Evolutionary conservation across 768 basidiomycete species (phyloP).

Genomic region (Zangia roseola): DNA sequence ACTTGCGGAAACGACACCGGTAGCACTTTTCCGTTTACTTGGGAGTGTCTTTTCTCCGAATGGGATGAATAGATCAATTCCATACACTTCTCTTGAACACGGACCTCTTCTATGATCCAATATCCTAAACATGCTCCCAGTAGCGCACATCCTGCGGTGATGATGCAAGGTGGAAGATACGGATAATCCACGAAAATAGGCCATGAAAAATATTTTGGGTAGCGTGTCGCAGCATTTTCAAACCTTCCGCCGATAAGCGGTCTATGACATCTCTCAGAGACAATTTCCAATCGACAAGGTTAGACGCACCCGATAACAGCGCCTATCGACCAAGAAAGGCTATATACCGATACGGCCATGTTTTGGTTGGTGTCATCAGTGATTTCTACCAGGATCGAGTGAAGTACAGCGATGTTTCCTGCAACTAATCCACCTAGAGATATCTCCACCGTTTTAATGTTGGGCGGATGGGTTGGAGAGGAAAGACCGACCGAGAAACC

Average conservation of each 20-base stretch:
- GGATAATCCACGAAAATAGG: constrained; percentile 6
- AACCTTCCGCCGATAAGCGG: constrained; percentile 9
- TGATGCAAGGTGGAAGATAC: constrained; percentile 5
- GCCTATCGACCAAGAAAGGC: constrained; percentile 7
- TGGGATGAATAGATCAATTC: neutral
- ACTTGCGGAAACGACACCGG: neutral
- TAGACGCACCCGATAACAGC: constrained; percentile 1
- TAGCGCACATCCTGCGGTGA: constrained; percentile 1
- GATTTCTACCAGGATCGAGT: constrained; percentile 10
- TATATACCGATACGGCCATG: constrained; percentile 12
- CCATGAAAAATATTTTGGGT: constrained; percentile 9
- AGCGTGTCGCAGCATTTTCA: constrained; percentile 8
- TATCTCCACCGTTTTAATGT: neutral
- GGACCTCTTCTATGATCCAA: constrained; percentile 7
- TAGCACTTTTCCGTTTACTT: neutral
- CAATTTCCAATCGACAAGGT: neutral
- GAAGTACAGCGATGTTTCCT: constrained; percentile 10
- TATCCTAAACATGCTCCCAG: constrained; percentile 1
- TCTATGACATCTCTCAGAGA: neutral
- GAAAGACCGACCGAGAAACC: constrained; percentile 2
- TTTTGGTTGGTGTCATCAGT: constrained; percentile 15
- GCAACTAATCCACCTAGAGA: constrained; percentile 8
- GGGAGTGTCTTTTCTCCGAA: constrained; percentile 2
- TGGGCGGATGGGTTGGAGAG: neutral
- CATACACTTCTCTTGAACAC: neutral